Evolutionary conservation across 768 basidiomycete genomes (phyloP).

Genomic region (Vishniacozyma victoriae): DNA sequence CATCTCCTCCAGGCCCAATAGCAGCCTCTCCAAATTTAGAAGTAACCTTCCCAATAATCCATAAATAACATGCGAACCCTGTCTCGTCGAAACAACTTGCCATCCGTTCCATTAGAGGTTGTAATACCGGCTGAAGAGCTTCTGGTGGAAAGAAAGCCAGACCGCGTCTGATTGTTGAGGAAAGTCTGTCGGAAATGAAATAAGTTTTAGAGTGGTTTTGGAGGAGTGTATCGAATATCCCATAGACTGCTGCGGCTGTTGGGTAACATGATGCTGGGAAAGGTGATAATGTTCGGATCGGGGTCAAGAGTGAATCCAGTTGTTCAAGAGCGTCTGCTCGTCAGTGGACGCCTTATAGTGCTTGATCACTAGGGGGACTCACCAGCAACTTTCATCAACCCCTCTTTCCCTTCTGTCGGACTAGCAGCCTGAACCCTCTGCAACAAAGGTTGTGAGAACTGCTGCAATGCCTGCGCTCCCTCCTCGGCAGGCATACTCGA

Average conservation of each 20-base stretch:
- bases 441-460: constrained; percentile 80
- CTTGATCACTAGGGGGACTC: constrained; percentile 41
- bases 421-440: constrained; percentile 64
- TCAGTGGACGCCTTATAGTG: constrained; percentile 3
- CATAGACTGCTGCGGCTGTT: constrained; percentile 75
- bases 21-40: constrained; percentile 65
- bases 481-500: constrained; percentile 85
- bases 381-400: constrained; percentile 65
- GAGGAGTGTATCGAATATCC: constrained; percentile 73
- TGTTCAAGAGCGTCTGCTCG: constrained; percentile 76
- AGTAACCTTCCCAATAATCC: constrained; percentile 88
- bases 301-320: constrained; percentile 80
- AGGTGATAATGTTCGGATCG: constrained; percentile 72
- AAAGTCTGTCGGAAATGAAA: constrained; percentile 72
- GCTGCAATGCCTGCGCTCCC: constrained; percentile 76
- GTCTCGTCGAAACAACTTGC: constrained; percentile 69
- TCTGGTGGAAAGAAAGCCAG: constrained; percentile 68
- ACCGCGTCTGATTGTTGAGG: constrained; percentile 76
- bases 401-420: constrained; percentile 55
- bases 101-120: constrained; percentile 70
- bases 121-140: constrained; percentile 61
- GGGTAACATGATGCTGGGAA: constrained; percentile 72
- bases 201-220: constrained; percentile 69
- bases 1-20: constrained; percentile 47
- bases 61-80: constrained; percentile 78